Evolutionary conservation across 179 eudicot species (phyloP), one percentile per base, ranked within the genome.

Genomic region (Beta corolliflora): DNA sequence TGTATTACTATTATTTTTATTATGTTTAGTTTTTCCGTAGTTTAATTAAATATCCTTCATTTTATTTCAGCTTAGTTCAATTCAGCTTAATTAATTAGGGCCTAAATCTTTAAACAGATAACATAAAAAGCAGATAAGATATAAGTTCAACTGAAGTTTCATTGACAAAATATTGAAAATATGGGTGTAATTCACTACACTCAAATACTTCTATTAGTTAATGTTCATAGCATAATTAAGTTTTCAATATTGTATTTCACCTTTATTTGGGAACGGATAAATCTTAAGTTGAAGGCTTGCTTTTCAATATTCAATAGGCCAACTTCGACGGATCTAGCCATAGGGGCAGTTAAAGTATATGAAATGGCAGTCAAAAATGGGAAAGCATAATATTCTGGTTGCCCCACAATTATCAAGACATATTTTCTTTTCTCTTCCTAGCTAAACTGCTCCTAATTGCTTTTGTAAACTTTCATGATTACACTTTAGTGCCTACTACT

Each of bases 401-500:
- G 36, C 60, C 84, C 84, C 72, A 81, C 80, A 70, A 48, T 67
- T 48, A 81, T 77, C 80, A 77, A 81, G 60, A 76, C 54, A 59
- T 76, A 18, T 56, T 3, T 75, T 25, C 29, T 74, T 44, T 67
- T 18, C 29, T 74, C 18, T 53, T 81, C 71, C 68, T 46, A 10
- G 67, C 76, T 81, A 76, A 54, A 56, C 52, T 75, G 59, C 79
- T 81, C 50, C 77, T 69, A 76, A 56, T 71, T 81, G 80, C 84
- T 81, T 81, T 81, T 77, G 64, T 70, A 31, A 81, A 81, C 84
- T 81, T 81, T 81, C 84, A 81, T 81, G 80, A 81, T 81, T 81
- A 70, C 84, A 70, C 80, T 81, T 81, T 70, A 81, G 71, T 76
- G 70, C 80, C 78, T 81, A 31, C 45, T 54, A 75, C 66, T 75